Percentiles rank a stretch among this genome's conserved stretches.
Conservation (phyloP, 768 basidiomycete genomes). For the Termitomyces bulborhizus region DNA sequence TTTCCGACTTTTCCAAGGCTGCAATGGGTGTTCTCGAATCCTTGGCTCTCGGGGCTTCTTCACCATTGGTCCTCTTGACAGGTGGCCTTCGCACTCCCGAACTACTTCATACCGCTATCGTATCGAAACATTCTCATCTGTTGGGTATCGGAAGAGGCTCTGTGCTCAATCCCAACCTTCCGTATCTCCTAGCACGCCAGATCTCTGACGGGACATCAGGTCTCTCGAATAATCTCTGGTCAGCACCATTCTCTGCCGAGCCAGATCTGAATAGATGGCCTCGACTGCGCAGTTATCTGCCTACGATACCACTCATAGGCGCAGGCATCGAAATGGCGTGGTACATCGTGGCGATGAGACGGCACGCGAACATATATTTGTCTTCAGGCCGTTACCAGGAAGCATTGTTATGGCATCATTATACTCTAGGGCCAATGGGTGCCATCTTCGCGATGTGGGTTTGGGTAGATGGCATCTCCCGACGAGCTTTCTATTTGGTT, state of each 20-base stretch:
- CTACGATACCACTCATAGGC: constrained; percentile 55
- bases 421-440: constrained; percentile 26
- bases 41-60: constrained; percentile 18
- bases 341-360: constrained; percentile 58
- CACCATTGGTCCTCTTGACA: constrained; percentile 71
- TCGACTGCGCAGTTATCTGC: constrained; percentile 27
- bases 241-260: constrained; percentile 30
- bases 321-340: constrained; percentile 60
- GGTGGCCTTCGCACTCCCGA: constrained; percentile 67
- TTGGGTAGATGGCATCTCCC: constrained; percentile 23
- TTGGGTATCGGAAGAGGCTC: constrained; percentile 73
- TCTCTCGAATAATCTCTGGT: constrained; percentile 12
- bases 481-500: background rate
- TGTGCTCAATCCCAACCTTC: constrained; percentile 56
- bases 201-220: constrained; percentile 7
- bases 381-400: background rate
- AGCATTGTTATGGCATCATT: constrained; percentile 14
- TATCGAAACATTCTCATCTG: constrained; percentile 56
- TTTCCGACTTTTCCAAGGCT: constrained; percentile 56
- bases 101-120: constrained; percentile 48
- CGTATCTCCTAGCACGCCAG: constrained; percentile 28
- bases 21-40: constrained; percentile 42
- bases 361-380: constrained; percentile 26
- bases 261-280: constrained; percentile 24
- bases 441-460: constrained; percentile 42